Base-by-base conservation (phyloP, 2,329 filamentous ascomycete genomes). In the Alternaria metachromatica region DNA sequence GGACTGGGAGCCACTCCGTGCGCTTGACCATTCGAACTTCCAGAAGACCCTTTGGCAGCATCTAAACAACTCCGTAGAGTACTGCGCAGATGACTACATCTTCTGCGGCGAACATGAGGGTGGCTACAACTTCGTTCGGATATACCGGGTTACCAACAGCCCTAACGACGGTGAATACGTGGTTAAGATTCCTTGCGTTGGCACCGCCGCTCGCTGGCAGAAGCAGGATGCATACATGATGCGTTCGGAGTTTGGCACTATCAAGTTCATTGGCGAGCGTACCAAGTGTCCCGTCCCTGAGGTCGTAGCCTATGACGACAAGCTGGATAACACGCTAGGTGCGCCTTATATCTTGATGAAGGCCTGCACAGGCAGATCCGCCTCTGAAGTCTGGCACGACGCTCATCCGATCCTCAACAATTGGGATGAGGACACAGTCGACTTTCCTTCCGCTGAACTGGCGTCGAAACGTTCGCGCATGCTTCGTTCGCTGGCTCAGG, bases 11-110 rank as follows among this genome's bases (percentile, higher is more conserved):
- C 21, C 55, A 28, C 59, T 53, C 18, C 58, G 50, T n/a, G 23
- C 50, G n/a, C 25, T 55, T 30, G 18, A 15, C 6, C 20, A 60
- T 26, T 45, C 13, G 10, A 33, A 18, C 48, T 60, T 66, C 41
- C 21, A n/a, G 3, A 71, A 66, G 28, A 68, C 62, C 15, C 46
- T 49, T 18, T 18, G 23, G 23, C 46, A 49, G 10, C 66, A 75
- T 51, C 58, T 72, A 23, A 69, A 26, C n/a, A 9, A 5, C 46
- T 49, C 25, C 4, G 3, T 12, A 6, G 23, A 25, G 25, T 37
- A 49, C 23, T n/a, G 25, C 23, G n/a, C 2, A 49, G 15, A 49
- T 1, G 46, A 49, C 23, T 49, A 28, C 1, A 15, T 26, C 2
- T 49, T n/a, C 20, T 18, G 46, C 46, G 20, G 26, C 23, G 23